Evolutionary conservation across 768 basidiomycete genomes (phyloP).

Genomic region (Lanmaoa rubissima): DNA sequence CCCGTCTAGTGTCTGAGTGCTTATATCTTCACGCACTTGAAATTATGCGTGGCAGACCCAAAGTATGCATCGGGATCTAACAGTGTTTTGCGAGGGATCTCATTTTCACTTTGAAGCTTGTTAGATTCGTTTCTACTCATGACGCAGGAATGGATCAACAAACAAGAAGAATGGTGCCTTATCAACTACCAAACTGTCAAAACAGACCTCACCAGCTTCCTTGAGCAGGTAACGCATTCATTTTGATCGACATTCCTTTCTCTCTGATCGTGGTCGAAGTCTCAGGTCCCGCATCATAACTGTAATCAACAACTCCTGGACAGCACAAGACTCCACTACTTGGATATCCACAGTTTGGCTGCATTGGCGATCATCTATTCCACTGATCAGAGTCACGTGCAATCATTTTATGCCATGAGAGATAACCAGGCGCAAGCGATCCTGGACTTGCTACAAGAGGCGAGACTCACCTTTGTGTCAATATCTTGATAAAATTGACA

Average conservation of each 20-base stretch:
- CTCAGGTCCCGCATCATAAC: conserved; percentile 14
- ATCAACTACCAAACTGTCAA: conserved; percentile 22
- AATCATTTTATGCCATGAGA: conserved; percentile 22
- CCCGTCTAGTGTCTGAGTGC: conserved; percentile 19
- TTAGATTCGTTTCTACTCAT: conserved; percentile 12
- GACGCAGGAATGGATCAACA: conserved; percentile 21
- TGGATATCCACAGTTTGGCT: conserved; percentile 26
- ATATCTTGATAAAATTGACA: not conserved
- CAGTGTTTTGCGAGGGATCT: not conserved
- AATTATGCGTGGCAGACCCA: conserved; percentile 17
- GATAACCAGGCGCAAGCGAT: conserved; percentile 26
- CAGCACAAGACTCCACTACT: conserved; percentile 12
- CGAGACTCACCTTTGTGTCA: not conserved
- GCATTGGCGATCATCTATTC: conserved; percentile 22
- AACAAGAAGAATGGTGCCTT: conserved; percentile 25
- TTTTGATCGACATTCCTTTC: not conserved
- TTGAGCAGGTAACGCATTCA: conserved; percentile 8
- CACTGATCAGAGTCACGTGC: conserved; percentile 13
- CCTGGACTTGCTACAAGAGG: conserved; percentile 29
- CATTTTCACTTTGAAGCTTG: conserved; percentile 12
- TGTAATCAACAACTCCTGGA: conserved; percentile 20
- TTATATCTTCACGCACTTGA: conserved; percentile 27
- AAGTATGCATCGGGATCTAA: conserved; percentile 4
- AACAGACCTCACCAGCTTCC: conserved; percentile 8
- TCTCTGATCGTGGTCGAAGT: conserved; percentile 11